Base-by-base conservation (phyloP, 768 basidiomycete species). In the Pleurotus citrinopileatus region DNA sequence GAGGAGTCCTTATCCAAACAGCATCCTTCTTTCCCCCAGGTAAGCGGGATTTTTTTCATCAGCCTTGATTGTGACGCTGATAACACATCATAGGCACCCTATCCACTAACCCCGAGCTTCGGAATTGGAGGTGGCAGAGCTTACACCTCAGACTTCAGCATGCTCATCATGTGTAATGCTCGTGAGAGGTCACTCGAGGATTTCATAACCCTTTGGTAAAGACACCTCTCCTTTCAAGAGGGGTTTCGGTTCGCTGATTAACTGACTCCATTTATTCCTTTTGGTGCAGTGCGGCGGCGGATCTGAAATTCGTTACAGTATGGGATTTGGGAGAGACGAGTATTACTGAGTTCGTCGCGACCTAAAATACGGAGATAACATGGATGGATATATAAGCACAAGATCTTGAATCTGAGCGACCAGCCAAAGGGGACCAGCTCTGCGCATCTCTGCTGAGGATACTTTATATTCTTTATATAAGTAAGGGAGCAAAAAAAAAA, bases 251-350 rank as follows among this genome's bases (percentile, higher is more conserved):
- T 37, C 4, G 5, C 34, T 20, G 2, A 9, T 17, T 12, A 17
- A 20, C 3, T 20, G 19, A 7, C 29, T 4, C 13, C 20, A 19
- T 20, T 20, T 3, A 10, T 13, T 12, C 3, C 6, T 3, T 5
- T 17, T 47, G 5, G 1, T 28, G 4, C 37, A 36, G 50, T 20
- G 17, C 22, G 19, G 37, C 32, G 7, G 50, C 50, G 17, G 50
- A 27, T 12, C 22, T 52, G 34, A 23, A 37, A 19, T 40, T 52
- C 22, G 37, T 52, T 10, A 52, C 19, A 9, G 50, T 52, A 28
- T 52, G 50, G 50, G 50, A 52, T 37, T 37, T 37, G 19, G 50
- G 19, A 1, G 50, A 52, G 54, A 60, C 46, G 20, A 46, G 38
- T 23, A 52, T 27, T 28, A 27, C 42, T 19, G 32, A 38, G 17